Evolutionary conservation across 164 flowering plant genomes (phyloP).

Genomic region (Vitis cinerea): DNA sequence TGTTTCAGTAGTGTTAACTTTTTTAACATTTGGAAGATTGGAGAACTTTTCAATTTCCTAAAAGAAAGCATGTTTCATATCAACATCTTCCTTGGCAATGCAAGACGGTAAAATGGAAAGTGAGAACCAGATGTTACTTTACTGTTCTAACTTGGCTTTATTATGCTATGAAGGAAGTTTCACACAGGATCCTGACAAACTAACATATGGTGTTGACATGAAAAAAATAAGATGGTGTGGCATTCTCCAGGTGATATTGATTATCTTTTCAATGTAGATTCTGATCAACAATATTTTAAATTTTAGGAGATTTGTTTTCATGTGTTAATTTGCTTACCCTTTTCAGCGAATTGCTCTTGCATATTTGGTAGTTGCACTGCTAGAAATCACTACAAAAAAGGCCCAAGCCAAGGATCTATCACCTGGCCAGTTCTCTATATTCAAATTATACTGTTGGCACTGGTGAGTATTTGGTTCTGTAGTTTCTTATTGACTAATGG

Average conservation of each 20-base stretch:
- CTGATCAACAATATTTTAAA: neutral
- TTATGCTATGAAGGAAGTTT: conserved; percentile 57
- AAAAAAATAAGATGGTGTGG: conserved; percentile 75
- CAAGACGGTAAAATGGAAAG: too few relatives aligned
- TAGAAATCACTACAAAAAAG: conserved; percentile 59
- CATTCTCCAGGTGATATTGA: conserved; percentile 71
- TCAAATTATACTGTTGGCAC: conserved; percentile 61
- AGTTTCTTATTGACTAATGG: neutral
- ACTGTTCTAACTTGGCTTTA: neutral
- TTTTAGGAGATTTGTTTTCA: neutral
- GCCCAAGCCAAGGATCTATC: conserved; percentile 24
- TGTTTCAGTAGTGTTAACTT: too few relatives aligned
- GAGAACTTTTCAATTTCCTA: too few relatives aligned
- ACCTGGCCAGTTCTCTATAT: conserved; percentile 40
- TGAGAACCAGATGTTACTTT: too few relatives aligned
- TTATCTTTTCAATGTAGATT: neutral
- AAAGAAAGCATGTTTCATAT: too few relatives aligned
- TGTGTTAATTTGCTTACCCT: conserved; percentile 10
- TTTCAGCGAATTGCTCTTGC: conserved; percentile 85
- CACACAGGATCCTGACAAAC: conserved; percentile 83
- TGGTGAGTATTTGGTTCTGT: conserved; percentile 41
- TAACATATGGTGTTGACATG: conserved; percentile 86
- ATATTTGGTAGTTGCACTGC: conserved; percentile 64
- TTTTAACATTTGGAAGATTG: too few relatives aligned
- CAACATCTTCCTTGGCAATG: too few relatives aligned